These are phyloP conservation scores for Ramaria sp. DNA, from an alignment of 768 basidiomycete genomes.

Conservation along the genomic window DNA sequence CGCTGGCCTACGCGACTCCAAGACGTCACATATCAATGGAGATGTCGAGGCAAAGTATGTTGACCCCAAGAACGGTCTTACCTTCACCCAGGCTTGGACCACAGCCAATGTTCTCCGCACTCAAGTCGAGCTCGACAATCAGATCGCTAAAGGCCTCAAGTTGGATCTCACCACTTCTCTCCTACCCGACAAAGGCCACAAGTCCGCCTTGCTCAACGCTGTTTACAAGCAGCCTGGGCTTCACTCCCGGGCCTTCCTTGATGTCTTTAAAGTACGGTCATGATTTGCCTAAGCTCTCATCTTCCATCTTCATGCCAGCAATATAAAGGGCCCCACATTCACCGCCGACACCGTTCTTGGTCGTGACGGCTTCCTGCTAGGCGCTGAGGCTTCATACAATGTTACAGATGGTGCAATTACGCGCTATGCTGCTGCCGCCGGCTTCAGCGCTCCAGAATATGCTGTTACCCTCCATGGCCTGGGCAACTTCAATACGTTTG, in stretches of 20 bases:
- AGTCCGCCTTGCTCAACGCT: conserved; percentile 64
- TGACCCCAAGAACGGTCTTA: conserved; percentile 86
- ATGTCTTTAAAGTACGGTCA: conserved; percentile 78
- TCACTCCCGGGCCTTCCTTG: conserved; percentile 83
- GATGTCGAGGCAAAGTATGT: conserved; percentile 94
- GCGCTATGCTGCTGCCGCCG: conserved; percentile 84
- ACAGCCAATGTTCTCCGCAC: conserved; percentile 88
- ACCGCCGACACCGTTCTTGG: conserved; percentile 93
- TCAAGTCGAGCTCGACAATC: conserved; percentile 91
- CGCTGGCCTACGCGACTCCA: conserved; percentile 68
- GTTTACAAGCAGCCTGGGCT: conserved; percentile 94
- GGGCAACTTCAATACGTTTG: conserved; percentile 88
- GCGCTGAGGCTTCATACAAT: conserved; percentile 95
- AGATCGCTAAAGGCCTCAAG: conserved; percentile 96
- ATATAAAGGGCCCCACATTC: conserved; percentile 84
- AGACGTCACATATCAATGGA: conserved; percentile 63
- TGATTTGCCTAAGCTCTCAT: neutral
- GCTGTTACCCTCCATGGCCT: conserved; percentile 90
- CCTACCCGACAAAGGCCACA: conserved; percentile 66
- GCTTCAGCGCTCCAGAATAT: conserved; percentile 95
- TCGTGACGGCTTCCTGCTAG: conserved; percentile 94
- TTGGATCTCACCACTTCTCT: conserved; percentile 79
- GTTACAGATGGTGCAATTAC: conserved; percentile 88
- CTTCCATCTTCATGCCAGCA: conserved; percentile 2
- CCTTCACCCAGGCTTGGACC: conserved; percentile 93